Evolutionary conservation across 257 asterid genomes (phyloP).

Genomic region (Nicotiana benthamiana): DNA sequence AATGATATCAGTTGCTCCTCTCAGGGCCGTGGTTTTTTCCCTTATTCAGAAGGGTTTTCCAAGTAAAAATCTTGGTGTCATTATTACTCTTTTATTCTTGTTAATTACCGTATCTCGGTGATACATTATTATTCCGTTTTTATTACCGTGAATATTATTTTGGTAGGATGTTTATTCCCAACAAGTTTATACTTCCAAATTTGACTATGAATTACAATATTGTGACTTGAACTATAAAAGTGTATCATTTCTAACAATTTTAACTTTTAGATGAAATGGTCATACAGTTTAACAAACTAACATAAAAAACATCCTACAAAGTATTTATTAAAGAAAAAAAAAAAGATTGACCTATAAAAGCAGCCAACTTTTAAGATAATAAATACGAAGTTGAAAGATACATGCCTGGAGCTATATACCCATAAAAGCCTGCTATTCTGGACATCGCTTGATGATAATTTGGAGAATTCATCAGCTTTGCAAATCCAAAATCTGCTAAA

Average conservation of each 20-base stretch:
- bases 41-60: too few species aligned
- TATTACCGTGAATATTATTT: too few species aligned
- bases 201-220: not conserved
- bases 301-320: not conserved
- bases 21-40: too few species aligned
- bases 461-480: conserved; percentile 69
- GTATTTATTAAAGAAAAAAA: not conserved
- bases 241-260: not conserved
- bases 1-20: too few species aligned
- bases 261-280: not conserved
- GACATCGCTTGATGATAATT: conserved; percentile 77
- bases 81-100: too few species aligned
- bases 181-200: not conserved
- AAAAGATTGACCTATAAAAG: not conserved
- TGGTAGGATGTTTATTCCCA: too few species aligned
- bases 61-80: too few species aligned
- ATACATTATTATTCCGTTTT: too few species aligned
- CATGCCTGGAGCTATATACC: conserved; percentile 93
- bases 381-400: not conserved
- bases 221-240: not conserved
- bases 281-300: not conserved
- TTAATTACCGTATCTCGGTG: too few species aligned
- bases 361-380: not conserved
- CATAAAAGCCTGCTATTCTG: conserved; percentile 77
- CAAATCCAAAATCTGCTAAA: conserved; percentile 88